Base-by-base conservation (phyloP, 495 filamentous ascomycete genomes). In the Penicilliopsis zonata region DNA sequence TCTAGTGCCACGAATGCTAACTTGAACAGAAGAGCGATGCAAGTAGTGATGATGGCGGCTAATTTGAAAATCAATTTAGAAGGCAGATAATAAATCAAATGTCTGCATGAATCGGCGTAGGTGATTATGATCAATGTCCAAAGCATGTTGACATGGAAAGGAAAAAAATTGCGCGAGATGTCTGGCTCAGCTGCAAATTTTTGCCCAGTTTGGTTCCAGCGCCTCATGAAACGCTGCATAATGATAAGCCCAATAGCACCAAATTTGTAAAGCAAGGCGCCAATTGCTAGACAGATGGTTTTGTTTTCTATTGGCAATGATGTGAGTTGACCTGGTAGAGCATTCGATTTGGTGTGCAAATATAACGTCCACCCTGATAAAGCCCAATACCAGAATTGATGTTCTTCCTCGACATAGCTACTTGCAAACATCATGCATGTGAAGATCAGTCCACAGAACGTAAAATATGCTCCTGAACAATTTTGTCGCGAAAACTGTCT, bases 381-480 rank as follows among this genome's bases (percentile, higher is more conserved):
- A 12, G 72, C 50, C 86, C 87, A 94, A 53, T 96, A 95, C 90
- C 90, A 99, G 53, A 93, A 94, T 40, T 95, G 80, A 15, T 96
- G 90, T 49, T 99, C 90, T 54, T 99, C 90, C 49, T 99, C 90
- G 15, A 99, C 84, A 48, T 86, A 96, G 50, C 86, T 94, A 52
- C 82, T 93, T 18, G 87, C 86, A 56, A 96, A 96, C 86, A 95
- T 96, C 79, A 93, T 87, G 18, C 69, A 50, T 7, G 77, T 73
- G 50, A 94, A 93, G 0, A 70, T 48, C 1, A 78, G 6, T 1
- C 72, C 36, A 35, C 47, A 47, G n/a, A 55, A 33, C 4, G 43
- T 21, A 31, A 63, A 40, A 31, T 65, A 61, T 1, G 42, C 13
- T 1, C 53, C 49, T 1, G 58, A 28, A 30, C 42, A 41, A 12